Evolutionary conservation across 2,329 filamentous ascomycete species (phyloP).

Genomic region (Hirsutella minnesotensis): DNA sequence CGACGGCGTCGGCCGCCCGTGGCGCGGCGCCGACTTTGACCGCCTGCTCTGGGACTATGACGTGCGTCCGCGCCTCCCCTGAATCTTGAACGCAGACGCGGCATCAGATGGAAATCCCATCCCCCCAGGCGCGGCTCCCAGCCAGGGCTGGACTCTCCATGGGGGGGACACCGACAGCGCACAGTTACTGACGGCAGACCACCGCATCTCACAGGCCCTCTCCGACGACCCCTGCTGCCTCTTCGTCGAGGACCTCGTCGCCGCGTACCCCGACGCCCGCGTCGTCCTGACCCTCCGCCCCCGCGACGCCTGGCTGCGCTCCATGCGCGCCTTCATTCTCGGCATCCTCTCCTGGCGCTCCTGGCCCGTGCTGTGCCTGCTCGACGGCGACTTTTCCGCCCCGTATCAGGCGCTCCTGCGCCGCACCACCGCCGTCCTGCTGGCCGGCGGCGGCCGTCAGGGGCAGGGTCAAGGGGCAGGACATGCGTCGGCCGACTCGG

Average conservation of each 20-base stretch:
- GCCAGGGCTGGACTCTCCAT: no score
- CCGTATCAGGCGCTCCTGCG: not conserved
- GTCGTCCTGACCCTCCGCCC: slow-evolving; percentile 1
- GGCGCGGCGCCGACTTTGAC: slow-evolving; percentile 1
- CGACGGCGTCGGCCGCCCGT: not conserved
- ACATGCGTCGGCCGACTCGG: not conserved
- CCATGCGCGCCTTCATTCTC: not conserved
- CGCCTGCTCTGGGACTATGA: slow-evolving; percentile 1
- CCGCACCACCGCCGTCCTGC: not conserved
- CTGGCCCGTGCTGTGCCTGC: not conserved
- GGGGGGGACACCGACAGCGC: no score
- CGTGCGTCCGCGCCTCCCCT: not conserved
- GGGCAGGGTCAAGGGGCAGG: not conserved
- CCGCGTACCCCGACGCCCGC: slow-evolving; percentile 1
- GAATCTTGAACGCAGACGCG: no score
- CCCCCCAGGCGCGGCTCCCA: no score
- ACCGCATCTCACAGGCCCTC: not conserved
- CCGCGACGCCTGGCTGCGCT: not conserved
- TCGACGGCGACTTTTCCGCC: not conserved
- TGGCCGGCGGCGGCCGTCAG: no score
- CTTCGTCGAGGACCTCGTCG: slow-evolving; percentile 1
- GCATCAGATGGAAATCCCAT: no score
- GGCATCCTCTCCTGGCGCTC: not conserved
- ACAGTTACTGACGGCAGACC: no score
- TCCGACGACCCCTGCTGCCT: slow-evolving; percentile 1